Base-by-base conservation (phyloP, 148 eudicot species). In the Vaccinium myrtillus region DNA sequence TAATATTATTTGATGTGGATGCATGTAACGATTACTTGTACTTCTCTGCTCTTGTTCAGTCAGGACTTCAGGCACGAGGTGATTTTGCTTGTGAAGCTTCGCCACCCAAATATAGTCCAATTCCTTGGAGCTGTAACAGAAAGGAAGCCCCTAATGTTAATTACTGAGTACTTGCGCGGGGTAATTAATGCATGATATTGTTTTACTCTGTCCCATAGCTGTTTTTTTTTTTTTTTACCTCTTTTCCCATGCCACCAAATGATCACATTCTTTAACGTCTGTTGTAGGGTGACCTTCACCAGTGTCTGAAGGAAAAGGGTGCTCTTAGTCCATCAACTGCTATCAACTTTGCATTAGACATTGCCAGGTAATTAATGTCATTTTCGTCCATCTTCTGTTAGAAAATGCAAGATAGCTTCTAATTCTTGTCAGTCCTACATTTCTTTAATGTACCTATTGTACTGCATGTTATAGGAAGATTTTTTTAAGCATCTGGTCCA, bases 31-130 rank as follows among this genome's bases (percentile, higher is more conserved):
- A 23, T 69, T 79, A 71, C 63, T 74, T 53, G 32, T 53, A 56
- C 21, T 80, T 76, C 74, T 77, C 55, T 69, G 82, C 79, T 78
- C 61, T 85, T 79, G 43, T 84, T 75, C 92, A 97, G 99, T 86
- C 98, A 97, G 95, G 98, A 97, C 90, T 97, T 97, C 91, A 91
- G 99, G 90, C 98, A 97, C 83, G 99, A 95, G 92, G 99, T 97
- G 85, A 93, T 89, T 87, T 91, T 95, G 91, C 93, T 97, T 55
- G 99, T 97, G 87, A 97, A 97, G 90, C 98, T 97, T 85, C 99
- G 98, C 80, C 99, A 96, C 89, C 99, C 98, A 70, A 97, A 97
- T 86, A 93, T 97, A 84, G 99, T 97, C 84, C 99, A 97, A 80
- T 97, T 97, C 83, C 96, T 97, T 85, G 99, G 99, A 93, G 99